Conservation (phyloP, 371 early-diverging fungal species). For the Haplosporangium sp. region DNA sequence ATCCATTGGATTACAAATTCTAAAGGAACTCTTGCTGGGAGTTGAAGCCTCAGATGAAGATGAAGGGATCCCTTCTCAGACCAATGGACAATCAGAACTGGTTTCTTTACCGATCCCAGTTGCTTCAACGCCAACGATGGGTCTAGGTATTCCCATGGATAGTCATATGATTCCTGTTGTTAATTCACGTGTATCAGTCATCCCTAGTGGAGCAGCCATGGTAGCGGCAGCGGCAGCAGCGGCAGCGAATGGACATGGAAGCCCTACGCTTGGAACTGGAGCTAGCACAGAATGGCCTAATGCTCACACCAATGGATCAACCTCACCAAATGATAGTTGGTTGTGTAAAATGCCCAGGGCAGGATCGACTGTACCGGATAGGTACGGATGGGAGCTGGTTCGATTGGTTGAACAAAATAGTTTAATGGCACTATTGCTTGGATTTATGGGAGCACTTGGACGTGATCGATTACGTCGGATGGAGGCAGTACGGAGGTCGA, state of each 20-base stretch:
- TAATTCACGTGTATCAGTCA: not conserved
- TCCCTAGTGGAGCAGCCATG: not conserved
- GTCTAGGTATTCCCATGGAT: slow-evolving; percentile 34
- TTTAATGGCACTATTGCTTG: slow-evolving; percentile 67
- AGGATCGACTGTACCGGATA: slow-evolving; percentile 51
- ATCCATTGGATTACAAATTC: slow-evolving; percentile 66
- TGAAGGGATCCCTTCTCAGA: slow-evolving; percentile 29
- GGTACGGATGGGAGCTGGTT: slow-evolving; percentile 66
- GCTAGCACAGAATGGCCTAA: slow-evolving; percentile 19
- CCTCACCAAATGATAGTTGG: slow-evolving; percentile 37
- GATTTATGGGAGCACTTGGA: slow-evolving; percentile 60
- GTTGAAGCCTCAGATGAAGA: slow-evolving; percentile 62
- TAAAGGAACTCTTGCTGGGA: slow-evolving; percentile 65
- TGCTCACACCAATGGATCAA: slow-evolving; percentile 16
- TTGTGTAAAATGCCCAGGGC: slow-evolving; percentile 53
- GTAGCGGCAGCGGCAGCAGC: not conserved
- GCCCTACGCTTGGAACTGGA: slow-evolving; percentile 35
- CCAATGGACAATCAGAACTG: slow-evolving; percentile 19
- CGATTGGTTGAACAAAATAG: slow-evolving; percentile 72
- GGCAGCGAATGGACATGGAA: slow-evolving; percentile 11
- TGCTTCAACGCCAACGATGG: slow-evolving; percentile 22
- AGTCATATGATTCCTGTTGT: slow-evolving; percentile 13
- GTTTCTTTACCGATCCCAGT: slow-evolving; percentile 11
- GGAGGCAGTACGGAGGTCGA: slow-evolving; percentile 21
- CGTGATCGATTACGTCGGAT: slow-evolving; percentile 43